Evolutionary conservation across 345 rosid species (phyloP), one percentile per base, ranked within the genome.

Genomic region (Syzygium grande): DNA sequence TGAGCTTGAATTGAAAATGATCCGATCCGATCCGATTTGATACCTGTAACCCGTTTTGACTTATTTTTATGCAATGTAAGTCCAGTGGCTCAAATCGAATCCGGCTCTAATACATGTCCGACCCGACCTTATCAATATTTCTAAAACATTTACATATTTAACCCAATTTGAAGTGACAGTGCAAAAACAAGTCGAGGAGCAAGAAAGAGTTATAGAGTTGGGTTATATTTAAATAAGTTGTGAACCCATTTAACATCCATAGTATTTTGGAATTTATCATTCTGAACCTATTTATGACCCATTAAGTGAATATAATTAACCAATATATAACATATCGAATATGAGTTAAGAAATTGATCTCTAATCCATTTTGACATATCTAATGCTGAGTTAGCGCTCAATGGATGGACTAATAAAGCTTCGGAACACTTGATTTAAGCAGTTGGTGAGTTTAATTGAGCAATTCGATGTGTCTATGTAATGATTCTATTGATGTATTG

Each of bases 201-300:
- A 3, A 25, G 29, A 58, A 0, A 59, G 6, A 11, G 15, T 11
- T 0, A 14, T 25, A 59, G 27, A 59, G 0, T 0, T 11, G 30
- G 27, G 15, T 59, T 25, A 1, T 6, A 59, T 59, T 25, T 59
- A 59, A 59, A n/a, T 25, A 5, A 59, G 1, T 25, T 59, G 0
- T 59, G 1, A 59, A 25, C 29, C 14, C 16, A 59, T 25, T 25
- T 59, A 59, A 11, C 11, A 59, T 3, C 3, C 7, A 2, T 25
- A 4, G 7, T 25, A 59, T 25, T 59, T 25, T 59, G 30, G 27
- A 0, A 25, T 59, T 25, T 25, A 11, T 15, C 1, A 0, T 11
- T 11, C 4, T 25, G 27, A 59, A n/a, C 30, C 15, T 1, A 59
- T 59, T 58, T 58, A 58, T 58, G 5, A 58, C 46, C 46, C 46